Evolutionary conservation across 2,329 filamentous ascomycete species (phyloP).

Genomic region (Geoglossum cookeanum): DNA sequence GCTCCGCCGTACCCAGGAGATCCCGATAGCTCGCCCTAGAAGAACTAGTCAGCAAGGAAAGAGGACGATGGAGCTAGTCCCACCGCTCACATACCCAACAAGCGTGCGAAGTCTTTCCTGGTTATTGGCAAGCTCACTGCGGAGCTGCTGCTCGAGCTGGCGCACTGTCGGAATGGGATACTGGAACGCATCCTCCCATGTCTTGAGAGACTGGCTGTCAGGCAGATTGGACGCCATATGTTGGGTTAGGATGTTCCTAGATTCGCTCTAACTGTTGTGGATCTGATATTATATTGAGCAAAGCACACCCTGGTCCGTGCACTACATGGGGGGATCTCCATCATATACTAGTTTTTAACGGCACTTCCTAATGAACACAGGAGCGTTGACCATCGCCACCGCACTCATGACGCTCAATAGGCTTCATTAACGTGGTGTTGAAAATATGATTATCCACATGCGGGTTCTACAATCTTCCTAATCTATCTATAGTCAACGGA

Average conservation of each 20-base stretch:
- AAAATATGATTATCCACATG: neutral
- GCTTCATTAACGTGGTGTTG: neutral
- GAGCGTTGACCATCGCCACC: neutral
- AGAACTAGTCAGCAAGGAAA: neutral
- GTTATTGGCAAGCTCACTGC: slow-evolving; percentile 40
- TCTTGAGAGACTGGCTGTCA: slow-evolving; percentile 34
- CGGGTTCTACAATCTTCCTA: neutral
- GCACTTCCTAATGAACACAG: neutral
- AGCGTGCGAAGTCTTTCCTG: slow-evolving; percentile 45
- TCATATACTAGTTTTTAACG: too few species aligned
- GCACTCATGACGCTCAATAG: neutral
- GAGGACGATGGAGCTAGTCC: neutral
- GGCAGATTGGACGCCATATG: slow-evolving; percentile 32
- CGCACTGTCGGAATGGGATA: slow-evolving; percentile 43
- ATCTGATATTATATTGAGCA: neutral
- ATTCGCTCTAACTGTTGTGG: neutral
- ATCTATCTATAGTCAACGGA: neutral
- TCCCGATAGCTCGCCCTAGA: slow-evolving; percentile 57
- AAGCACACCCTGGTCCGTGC: neutral
- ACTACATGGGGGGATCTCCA: neutral
- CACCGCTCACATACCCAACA: slow-evolving; percentile 29
- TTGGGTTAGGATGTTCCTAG: neutral
- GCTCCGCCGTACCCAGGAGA: slow-evolving; percentile 76
- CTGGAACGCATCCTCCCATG: slow-evolving; percentile 50
- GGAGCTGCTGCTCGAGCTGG: slow-evolving; percentile 44